phyloP scores from a whole-genome alignment of 2,329 filamentous ascomycete species.

The Apiospora sp. region DNA sequence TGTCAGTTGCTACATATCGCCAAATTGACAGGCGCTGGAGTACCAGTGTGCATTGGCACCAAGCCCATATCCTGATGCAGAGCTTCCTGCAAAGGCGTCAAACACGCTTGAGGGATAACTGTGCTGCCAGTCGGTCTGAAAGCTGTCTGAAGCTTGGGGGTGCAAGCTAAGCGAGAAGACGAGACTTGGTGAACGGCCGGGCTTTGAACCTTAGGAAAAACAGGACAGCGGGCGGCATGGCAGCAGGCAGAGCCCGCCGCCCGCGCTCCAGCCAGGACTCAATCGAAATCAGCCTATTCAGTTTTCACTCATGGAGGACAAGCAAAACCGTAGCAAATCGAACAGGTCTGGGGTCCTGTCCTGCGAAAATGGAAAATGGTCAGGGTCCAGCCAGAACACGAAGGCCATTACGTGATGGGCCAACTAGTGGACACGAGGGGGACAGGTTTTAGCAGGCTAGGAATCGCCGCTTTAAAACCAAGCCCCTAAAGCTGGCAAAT shows the following conservation, averaged over 20 bases:
- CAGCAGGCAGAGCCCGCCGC: not conserved
- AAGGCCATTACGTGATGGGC: slow-evolving; percentile 20
- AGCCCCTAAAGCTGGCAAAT: slow-evolving; percentile 19
- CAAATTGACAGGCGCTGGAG: not conserved
- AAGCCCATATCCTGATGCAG: not conserved
- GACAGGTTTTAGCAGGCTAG: not conserved
- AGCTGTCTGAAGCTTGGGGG: not conserved
- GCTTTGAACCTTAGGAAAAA: not conserved
- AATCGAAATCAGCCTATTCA: not conserved
- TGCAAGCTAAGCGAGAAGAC: not conserved
- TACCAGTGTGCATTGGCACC: not conserved
- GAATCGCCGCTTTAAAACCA: slow-evolving; percentile 17
- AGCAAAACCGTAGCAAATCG: not conserved
- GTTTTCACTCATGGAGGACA: not conserved
- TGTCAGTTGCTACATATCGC: not conserved
- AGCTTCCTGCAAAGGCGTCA: not conserved
- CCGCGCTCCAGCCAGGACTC: not conserved
- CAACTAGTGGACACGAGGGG: slow-evolving; percentile 6
- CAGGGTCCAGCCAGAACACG: slow-evolving; percentile 3
- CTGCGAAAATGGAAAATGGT: not conserved
- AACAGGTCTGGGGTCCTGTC: not conserved
- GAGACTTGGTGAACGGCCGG: not conserved
- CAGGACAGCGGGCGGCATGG: not conserved
- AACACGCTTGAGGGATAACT: not conserved
- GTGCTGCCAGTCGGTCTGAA: not conserved